Evolutionary conservation across 1,284 basidiomycete species (phyloP).

Genomic region (Boletus mariae): DNA sequence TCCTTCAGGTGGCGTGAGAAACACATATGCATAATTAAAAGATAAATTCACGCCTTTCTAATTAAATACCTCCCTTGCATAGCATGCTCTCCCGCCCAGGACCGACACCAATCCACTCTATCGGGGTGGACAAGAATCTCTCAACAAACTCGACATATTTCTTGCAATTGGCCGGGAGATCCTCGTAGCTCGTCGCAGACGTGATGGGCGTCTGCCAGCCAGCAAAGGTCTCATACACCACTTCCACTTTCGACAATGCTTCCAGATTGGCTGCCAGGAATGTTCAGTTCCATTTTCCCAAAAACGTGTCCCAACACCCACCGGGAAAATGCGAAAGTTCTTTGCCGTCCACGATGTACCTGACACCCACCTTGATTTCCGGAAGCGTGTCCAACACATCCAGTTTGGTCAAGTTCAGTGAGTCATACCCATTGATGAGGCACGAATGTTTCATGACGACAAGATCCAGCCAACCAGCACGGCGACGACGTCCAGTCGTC

Average conservation of each 20-base stretch:
- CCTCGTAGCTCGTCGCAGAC: conserved; percentile 63
- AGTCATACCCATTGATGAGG: conserved; percentile 94
- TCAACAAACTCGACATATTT: conserved; percentile 91
- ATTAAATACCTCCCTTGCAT: conserved; percentile 29
- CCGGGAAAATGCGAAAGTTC: conserved; percentile 87
- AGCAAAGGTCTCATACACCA: conserved; percentile 86
- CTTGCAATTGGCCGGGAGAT: conserved; percentile 83
- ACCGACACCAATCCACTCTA: conserved; percentile 92
- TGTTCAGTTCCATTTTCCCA: conserved; percentile 5
- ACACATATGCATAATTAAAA: background rate
- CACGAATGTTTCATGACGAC: conserved; percentile 93
- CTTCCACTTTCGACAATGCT: conserved; percentile 76
- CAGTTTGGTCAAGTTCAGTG: conserved; percentile 93
- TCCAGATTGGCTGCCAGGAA: conserved; percentile 73
- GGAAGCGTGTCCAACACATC: conserved; percentile 85
- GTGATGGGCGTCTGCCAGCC: conserved; percentile 91
- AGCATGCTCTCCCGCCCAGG: conserved; percentile 83
- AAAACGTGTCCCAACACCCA: conserved; percentile 35
- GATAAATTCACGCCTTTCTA: conserved; percentile 10
- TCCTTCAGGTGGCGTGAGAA: conserved; percentile 28
- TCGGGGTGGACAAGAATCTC: conserved; percentile 69
- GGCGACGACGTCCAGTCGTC: conserved; percentile 88
- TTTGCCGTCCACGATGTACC: conserved; percentile 78
- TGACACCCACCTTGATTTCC: conserved; percentile 87
- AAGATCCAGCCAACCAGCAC: conserved; percentile 97